phyloP scores from a whole-genome alignment of 768 basidiomycete species.

The Cystobasidium ongulense region DNA sequence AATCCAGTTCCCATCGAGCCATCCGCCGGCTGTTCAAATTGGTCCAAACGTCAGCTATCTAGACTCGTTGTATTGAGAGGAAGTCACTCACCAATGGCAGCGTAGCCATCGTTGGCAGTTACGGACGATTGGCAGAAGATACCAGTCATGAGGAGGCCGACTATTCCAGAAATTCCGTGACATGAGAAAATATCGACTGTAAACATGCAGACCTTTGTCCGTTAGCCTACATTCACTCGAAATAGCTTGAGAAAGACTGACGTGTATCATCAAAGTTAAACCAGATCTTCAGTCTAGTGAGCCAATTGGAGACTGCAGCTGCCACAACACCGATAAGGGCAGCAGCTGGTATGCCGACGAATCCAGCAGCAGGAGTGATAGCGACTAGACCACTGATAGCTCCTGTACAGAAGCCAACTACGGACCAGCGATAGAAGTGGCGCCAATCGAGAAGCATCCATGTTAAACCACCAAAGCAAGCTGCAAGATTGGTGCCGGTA shows the following conservation, averaged over 20 bases:
- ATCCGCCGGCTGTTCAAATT: not conserved
- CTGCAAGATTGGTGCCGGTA: constrained; percentile 87
- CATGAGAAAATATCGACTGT: constrained; percentile 73
- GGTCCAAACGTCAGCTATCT: too few relatives aligned
- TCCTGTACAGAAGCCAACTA: constrained; percentile 15
- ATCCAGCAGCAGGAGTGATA: constrained; percentile 49
- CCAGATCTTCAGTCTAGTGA: constrained; percentile 86
- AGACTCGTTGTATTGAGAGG: not conserved
- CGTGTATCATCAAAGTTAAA: constrained; percentile 32
- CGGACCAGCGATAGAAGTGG: constrained; percentile 48
- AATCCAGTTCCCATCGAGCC: constrained; percentile 46
- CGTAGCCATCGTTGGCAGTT: constrained; percentile 69
- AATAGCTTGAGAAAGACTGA: not conserved
- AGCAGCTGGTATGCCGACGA: constrained; percentile 56
- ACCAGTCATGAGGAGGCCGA: constrained; percentile 60
- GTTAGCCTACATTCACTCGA: not conserved
- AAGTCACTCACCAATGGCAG: constrained; percentile 54
- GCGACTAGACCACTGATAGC: constrained; percentile 39
- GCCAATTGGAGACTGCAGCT: constrained; percentile 80
- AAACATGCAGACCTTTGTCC: not conserved
- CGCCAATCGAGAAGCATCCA: constrained; percentile 92
- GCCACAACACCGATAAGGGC: constrained; percentile 77
- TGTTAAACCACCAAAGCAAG: constrained; percentile 71
- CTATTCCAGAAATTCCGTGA: constrained; percentile 49
- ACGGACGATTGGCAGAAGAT: constrained; percentile 72